These are phyloP conservation scores for Phlegmacium glaucopus DNA, from an alignment of 768 basidiomycete species.

Conservation along the genomic window DNA sequence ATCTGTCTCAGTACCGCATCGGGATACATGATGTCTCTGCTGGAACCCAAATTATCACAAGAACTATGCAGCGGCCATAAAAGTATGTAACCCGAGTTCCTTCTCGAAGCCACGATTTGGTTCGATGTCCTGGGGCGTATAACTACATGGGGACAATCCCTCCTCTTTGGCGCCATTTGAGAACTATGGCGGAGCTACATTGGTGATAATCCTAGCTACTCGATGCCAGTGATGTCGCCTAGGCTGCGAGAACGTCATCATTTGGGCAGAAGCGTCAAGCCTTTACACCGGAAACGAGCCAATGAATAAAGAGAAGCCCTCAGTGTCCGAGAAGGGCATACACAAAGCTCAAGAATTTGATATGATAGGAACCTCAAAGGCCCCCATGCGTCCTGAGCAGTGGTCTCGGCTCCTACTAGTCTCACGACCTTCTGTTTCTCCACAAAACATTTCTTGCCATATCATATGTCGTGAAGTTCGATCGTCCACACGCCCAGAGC, in stretches of 20 bases:
- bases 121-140: conserved; percentile 81
- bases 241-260: conserved; percentile 80
- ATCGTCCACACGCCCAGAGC: too few relatives aligned
- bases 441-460: too few relatives aligned
- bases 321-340: conserved; percentile 58
- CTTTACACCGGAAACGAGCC: too few relatives aligned
- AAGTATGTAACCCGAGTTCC: conserved; percentile 74
- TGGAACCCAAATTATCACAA: conserved; percentile 28
- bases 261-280: conserved; percentile 72
- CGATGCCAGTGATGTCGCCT: conserved; percentile 75
- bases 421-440: too few relatives aligned
- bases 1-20: conserved; percentile 60
- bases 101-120: conserved; percentile 84
- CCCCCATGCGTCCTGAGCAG: too few relatives aligned
- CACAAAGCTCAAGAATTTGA: conserved; percentile 52
- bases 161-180: conserved; percentile 49
- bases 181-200: conserved; percentile 40
- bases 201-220: conserved; percentile 24
- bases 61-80: conserved; percentile 41
- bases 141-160: too few relatives aligned
- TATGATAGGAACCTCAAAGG: too few relatives aligned
- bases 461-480: too few relatives aligned
- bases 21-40: conserved; percentile 56
- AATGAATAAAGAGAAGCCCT: conserved; percentile 40
- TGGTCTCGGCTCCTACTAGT: too few relatives aligned